These are phyloP conservation scores for Pseudocercospora pini-densiflorae DNA, from an alignment of 2,329 filamentous ascomycete species.

Conservation along the genomic window DNA sequence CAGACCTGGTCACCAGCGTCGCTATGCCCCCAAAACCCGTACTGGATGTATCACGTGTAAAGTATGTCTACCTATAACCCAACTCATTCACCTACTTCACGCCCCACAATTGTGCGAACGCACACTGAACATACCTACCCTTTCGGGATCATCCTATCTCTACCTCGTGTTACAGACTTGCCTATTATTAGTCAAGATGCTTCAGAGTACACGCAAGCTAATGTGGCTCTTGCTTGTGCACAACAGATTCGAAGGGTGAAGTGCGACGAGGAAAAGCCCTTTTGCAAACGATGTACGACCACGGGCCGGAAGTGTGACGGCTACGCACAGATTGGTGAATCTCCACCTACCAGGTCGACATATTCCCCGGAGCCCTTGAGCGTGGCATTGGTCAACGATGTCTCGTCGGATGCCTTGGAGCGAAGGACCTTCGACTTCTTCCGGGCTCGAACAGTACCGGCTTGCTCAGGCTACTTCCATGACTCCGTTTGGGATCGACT, in stretches of 20 bases:
- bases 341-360: constrained; percentile 14
- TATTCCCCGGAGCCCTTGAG: constrained; percentile 23
- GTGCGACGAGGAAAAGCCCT: constrained; percentile 61
- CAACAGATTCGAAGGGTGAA: constrained; percentile 61
- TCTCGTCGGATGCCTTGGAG: constrained; percentile 33
- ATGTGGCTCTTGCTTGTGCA: constrained; percentile 1
- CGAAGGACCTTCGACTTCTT: constrained; percentile 39
- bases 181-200: constrained; percentile 1
- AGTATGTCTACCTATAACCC: constrained; percentile 24
- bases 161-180: neutral
- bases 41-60: constrained; percentile 33
- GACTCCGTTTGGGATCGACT: constrained; percentile 38
- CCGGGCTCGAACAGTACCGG: constrained; percentile 32
- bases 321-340: constrained; percentile 43
- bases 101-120: constrained; percentile 17
- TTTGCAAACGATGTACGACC: constrained; percentile 58
- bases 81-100: constrained; percentile 1
- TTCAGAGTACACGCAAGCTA: neutral
- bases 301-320: constrained; percentile 64
- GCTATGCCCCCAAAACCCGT: constrained; percentile 32
- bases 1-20: constrained; percentile 28
- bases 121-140: constrained; percentile 17
- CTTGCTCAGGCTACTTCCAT: constrained; percentile 38
- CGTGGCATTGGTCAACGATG: constrained; percentile 29
- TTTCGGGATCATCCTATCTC: constrained; percentile 13